Conservation (phyloP, 495 filamentous ascomycete species). For the Gamarada debralockiae region DNA sequence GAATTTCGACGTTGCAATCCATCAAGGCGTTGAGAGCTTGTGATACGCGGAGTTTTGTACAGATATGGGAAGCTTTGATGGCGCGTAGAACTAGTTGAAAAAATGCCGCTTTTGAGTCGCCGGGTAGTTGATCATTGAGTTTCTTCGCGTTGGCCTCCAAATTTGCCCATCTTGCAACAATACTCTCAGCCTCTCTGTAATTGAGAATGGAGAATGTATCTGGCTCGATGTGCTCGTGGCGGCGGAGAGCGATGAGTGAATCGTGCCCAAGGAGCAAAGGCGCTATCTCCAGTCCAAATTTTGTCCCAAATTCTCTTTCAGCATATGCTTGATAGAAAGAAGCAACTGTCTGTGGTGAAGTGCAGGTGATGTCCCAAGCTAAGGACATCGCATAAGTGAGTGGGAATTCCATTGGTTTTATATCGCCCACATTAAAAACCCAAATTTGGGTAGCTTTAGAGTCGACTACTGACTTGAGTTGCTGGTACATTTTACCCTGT, state of each 20-base stretch:
- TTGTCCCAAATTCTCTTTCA: slow-evolving; percentile 52
- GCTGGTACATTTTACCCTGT: slow-evolving; percentile 20
- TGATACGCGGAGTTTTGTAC: slow-evolving; percentile 56
- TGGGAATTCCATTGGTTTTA: slow-evolving; percentile 64
- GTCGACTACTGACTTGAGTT: slow-evolving; percentile 55
- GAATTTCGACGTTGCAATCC: slow-evolving; percentile 60
- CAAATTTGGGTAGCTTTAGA: slow-evolving; percentile 66
- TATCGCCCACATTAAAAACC: slow-evolving; percentile 73
- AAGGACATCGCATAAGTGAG: slow-evolving; percentile 62
- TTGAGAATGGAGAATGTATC: slow-evolving; percentile 60
- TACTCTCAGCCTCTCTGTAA: slow-evolving; percentile 63
- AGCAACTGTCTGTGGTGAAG: slow-evolving; percentile 42
- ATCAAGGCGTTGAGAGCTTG: slow-evolving; percentile 58
- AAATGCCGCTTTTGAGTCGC: slow-evolving; percentile 47
- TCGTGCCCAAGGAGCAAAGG: slow-evolving; percentile 55
- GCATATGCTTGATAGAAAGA: slow-evolving; percentile 53
- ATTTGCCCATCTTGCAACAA: slow-evolving; percentile 56
- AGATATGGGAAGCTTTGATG: slow-evolving; percentile 53
- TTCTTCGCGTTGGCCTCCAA: slow-evolving; percentile 47
- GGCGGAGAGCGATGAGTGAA: slow-evolving; percentile 57
- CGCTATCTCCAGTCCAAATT: slow-evolving; percentile 44
- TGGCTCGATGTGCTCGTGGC: slow-evolving; percentile 63
- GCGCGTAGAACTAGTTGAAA: slow-evolving; percentile 69
- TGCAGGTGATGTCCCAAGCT: slow-evolving; percentile 57
- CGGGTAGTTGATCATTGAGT: slow-evolving; percentile 47